Evolutionary conservation across 208 protist genomes (phyloP), one percentile per base, ranked within the genome.

Genomic region (Leishmania major): DNA sequence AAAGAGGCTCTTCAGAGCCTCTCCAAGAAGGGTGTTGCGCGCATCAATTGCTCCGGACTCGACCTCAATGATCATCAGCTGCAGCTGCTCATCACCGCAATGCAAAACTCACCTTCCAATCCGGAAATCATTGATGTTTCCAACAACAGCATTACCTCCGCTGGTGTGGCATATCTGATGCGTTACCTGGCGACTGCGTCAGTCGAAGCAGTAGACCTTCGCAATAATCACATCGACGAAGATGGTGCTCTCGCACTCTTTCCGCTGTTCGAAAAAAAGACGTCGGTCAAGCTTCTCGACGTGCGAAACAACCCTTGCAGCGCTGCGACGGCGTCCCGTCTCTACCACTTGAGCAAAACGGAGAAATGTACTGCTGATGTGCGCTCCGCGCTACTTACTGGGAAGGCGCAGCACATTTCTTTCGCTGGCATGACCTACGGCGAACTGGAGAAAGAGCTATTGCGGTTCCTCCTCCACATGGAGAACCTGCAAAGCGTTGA

Each of bases 211-310:
- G 78, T 97, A 2, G 64, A 93, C 13, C 82, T 97, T 53, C 47
- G 75, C 28, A 82, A 87, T 57, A 97, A 97, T 77, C 62, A 91
- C 72, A 96, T 97, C 80, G 88, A 87, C 22, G 90, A 97, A 43
- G 86, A 77, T 47, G 94, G 92, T 19, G 89, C 90, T 28, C 80
- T 82, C 17, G 77, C 70, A 6, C 93, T 97, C 82, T 55, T 97
- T 71, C 71, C 55, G 2, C 19, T 96, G 19, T 95, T 93, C 74
- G 74, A 78, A 22, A 79, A 67, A 74, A 81, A 72, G 66, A 73
- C 67, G 7, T 80, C 53, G 17, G 55, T 84, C 71, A 91, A 82
- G 35, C 70, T 77, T 25, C 79, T 84, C 19, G 86, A 96, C 62
- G 64, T 96, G 31, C 83, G 83, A 19, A 83, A 77, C 53, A 94